Base-by-base conservation (phyloP, 805 yeast species). In the Candida cerambycidarum region DNA sequence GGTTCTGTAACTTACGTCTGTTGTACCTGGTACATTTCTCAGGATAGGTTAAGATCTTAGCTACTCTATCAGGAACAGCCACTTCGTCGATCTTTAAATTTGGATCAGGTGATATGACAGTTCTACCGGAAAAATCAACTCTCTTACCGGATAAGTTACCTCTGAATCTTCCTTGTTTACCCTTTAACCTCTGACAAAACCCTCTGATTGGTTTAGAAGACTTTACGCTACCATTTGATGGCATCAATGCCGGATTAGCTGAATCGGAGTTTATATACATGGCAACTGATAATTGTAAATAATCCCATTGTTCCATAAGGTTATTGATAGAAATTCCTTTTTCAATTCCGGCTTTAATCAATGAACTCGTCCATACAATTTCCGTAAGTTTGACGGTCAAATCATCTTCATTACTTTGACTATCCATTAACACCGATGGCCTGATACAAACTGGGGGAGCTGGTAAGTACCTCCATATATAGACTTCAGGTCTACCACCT, bases 371-470 rank as follows among this genome's bases (percentile, higher is more conserved):
- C 95, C 96, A 92, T 19, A 90, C 98, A 48, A 93, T 88, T 66
- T 93, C 99, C 0, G 98, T 89, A 45, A 93, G 71, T 60, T 93
- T 93, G 24, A 90, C 97, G 0, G 99, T 93, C 51, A 93, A 71
- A 66, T 95, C 99, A 66, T 93, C 99, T 69, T 93, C 99, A 65
- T 93, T 93, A 14, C 95, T 84, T 24, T 95, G 93, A 18, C 85
- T 80, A 60, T 87, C 89, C 90, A 88, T 89, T 71, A 82, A 74
- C 23, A 93, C 98, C 4, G 98, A 90, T 3, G 99, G 99, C 52
- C 99, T 80, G 43, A 93, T 93, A 74, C 99, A 93, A 14, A 95
- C 97, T 0, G 99, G 99, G 1, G 99, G 99, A 0, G 98, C 98
- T 0, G 99, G 99, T 42, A 93, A 75, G 60, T 90, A 93, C 58